A percentile compares a stretch with the other conserved stretches of the same genome.
Conservation (phyloP, 768 basidiomycete species). For the Tubosaeta sp. region DNA sequence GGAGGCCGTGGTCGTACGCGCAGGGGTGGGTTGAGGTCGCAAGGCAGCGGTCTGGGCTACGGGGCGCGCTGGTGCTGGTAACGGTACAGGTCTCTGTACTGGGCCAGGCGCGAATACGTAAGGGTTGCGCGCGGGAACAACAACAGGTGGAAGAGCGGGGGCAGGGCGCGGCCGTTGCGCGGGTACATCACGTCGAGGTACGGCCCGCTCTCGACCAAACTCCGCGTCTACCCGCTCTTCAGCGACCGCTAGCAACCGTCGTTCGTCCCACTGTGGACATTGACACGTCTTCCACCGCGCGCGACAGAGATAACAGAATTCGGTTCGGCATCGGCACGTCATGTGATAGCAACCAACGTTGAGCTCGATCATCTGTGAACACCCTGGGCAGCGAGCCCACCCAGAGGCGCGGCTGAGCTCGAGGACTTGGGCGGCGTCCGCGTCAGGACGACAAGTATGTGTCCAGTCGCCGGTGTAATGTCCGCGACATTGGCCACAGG, state of each 20-base stretch:
- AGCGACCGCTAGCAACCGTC: slow-evolving; percentile 35
- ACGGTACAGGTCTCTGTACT: not conserved
- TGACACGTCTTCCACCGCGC: slow-evolving; percentile 38
- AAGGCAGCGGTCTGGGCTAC: not conserved
- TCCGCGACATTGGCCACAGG: slow-evolving; percentile 25
- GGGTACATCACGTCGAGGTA: slow-evolving; percentile 27
- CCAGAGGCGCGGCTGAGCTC: slow-evolving; percentile 23
- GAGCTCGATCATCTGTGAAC: slow-evolving; percentile 37
- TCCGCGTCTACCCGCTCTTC: slow-evolving; percentile 40
- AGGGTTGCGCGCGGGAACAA: not conserved
- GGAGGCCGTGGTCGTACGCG: too few relatives aligned
- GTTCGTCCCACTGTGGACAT: slow-evolving; percentile 68
- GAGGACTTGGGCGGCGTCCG: slow-evolving; percentile 22
- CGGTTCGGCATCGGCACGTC: slow-evolving; percentile 35
- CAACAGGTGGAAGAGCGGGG: not conserved
- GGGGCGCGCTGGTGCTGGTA: not conserved
- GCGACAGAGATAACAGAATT: slow-evolving; percentile 41
- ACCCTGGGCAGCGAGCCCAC: slow-evolving; percentile 40
- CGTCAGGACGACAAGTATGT: slow-evolving; percentile 26
- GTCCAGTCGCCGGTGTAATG: slow-evolving; percentile 20
- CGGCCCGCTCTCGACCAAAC: slow-evolving; percentile 32
- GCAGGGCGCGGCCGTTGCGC: slow-evolving; percentile 5
- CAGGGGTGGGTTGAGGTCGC: not conserved
- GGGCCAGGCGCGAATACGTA: not conserved
- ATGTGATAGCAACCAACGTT: slow-evolving; percentile 38